These are phyloP conservation scores for Talaromyces sp. DNA, from an alignment of 2,329 filamentous ascomycete species.

Conservation along the genomic window DNA sequence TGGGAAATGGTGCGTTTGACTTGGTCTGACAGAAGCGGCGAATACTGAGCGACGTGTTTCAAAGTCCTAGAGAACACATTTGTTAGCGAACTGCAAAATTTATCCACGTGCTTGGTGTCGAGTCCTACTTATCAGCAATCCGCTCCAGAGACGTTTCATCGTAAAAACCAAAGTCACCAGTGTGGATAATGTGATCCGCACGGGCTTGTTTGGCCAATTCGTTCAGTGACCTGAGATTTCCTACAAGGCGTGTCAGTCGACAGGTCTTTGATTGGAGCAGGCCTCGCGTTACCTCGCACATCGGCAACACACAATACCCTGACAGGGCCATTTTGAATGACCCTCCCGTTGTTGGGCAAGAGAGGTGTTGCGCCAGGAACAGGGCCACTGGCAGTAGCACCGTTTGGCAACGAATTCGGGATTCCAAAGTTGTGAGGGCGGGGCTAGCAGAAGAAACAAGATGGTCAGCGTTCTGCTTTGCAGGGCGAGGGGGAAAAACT, in stretches of 20 bases:
- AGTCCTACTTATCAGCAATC: conserved; percentile 85
- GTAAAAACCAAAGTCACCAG: conserved; percentile 98
- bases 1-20: conserved; percentile 63
- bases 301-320: conserved; percentile 48
- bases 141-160: conserved; percentile 92
- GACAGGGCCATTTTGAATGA: conserved; percentile 44
- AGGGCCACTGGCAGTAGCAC: conserved; percentile 34
- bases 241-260: conserved; percentile 43
- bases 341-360: conserved; percentile 46
- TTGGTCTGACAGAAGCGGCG: conserved; percentile 79
- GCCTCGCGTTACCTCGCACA: conserved; percentile 39
- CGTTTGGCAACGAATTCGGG: conserved; percentile 44
- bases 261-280: conserved; percentile 1
- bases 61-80: conserved; percentile 61
- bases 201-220: conserved; percentile 91
- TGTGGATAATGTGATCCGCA: conserved; percentile 97
- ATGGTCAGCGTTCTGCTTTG: conserved; percentile 18
- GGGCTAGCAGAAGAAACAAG: conserved; percentile 26
- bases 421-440: conserved; percentile 40
- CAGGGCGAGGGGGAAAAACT: not conserved
- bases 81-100: not conserved
- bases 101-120: not conserved
- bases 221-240: conserved; percentile 91
- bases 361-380: conserved; percentile 44
- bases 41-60: conserved; percentile 98